These are phyloP conservation scores for Dryas integrifolia DNA, from an alignment of 331 rosid species.

Conservation along the genomic window DNA sequence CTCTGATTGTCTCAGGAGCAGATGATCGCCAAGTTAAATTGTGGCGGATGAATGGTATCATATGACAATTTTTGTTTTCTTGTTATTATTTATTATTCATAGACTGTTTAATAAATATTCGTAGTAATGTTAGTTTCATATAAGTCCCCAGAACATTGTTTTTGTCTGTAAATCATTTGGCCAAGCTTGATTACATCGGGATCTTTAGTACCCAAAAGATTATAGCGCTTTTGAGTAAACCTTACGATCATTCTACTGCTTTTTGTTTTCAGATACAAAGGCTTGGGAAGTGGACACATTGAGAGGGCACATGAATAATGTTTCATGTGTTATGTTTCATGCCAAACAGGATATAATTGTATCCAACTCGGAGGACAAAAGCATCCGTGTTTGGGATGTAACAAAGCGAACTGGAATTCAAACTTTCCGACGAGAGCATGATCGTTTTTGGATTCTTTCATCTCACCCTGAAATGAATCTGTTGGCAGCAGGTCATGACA, in stretches of 20 bases:
- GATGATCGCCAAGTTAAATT: slow-evolving; percentile 95
- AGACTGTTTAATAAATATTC: not conserved
- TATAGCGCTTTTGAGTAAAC: slow-evolving; percentile 2
- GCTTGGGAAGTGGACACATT: slow-evolving; percentile 98
- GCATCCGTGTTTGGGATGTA: slow-evolving; percentile 98
- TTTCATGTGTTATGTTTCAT: slow-evolving; percentile 91
- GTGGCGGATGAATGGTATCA: slow-evolving; percentile 95
- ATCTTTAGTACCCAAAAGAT: not conserved
- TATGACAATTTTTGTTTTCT: slow-evolving; percentile 1
- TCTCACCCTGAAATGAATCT: slow-evolving; percentile 97
- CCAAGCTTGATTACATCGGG: not conserved
- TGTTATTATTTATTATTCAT: not conserved
- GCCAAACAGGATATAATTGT: slow-evolving; percentile 92
- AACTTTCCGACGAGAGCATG: slow-evolving; percentile 94
- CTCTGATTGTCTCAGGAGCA: slow-evolving; percentile 95
- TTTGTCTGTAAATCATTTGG: not conserved
- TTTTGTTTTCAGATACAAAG: slow-evolving; percentile 71
- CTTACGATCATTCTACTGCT: slow-evolving; percentile 2
- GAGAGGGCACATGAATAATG: slow-evolving; percentile 98
- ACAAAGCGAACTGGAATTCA: slow-evolving; percentile 90
- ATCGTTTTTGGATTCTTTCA: slow-evolving; percentile 97
- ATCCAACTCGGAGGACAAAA: slow-evolving; percentile 96
- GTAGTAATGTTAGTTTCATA: not conserved
- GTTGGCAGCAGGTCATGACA: slow-evolving; percentile 96
- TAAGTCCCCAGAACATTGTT: not conserved